Percentiles rank a stretch among this genome's conserved stretches.
Conservation (phyloP, 768 basidiomycete species). For the Postia placenta region DNA sequence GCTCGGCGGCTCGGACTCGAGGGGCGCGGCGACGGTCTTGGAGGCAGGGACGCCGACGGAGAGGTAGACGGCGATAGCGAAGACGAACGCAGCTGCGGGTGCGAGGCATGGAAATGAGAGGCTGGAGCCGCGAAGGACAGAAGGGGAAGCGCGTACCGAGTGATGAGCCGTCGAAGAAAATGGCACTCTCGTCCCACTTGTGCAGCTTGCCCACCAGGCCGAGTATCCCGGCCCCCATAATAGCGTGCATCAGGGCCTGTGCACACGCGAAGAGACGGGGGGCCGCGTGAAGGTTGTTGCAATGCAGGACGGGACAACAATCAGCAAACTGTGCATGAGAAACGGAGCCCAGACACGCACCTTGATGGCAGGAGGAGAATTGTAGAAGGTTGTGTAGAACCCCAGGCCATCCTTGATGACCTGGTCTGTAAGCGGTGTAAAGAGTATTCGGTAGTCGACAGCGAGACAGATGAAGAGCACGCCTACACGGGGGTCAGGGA, state of each 20-base stretch:
- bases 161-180: slow-evolving; percentile 91
- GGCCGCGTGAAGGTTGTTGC: background rate
- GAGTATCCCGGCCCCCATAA: slow-evolving; percentile 71
- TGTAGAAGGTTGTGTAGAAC: slow-evolving; percentile 91
- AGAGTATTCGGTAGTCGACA: slow-evolving; percentile 83
- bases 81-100: slow-evolving; percentile 61
- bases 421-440: slow-evolving; percentile 57
- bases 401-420: slow-evolving; percentile 72
- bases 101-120: background rate
- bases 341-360: slow-evolving; percentile 31
- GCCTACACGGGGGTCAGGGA: slow-evolving; percentile 34
- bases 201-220: slow-evolving; percentile 76
- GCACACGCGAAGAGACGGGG: background rate
- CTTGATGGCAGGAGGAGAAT: slow-evolving; percentile 91
- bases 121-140: background rate
- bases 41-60: slow-evolving; percentile 76
- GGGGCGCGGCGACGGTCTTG: slow-evolving; percentile 65
- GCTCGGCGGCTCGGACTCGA: slow-evolving; percentile 45
- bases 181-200: slow-evolving; percentile 87
- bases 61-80: slow-evolving; percentile 73
- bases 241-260: slow-evolving; percentile 82
- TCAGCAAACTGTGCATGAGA: background rate
- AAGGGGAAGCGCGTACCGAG: slow-evolving; percentile 49
- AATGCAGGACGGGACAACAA: background rate
- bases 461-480: slow-evolving; percentile 81